A percentile compares a stretch with the other conserved stretches of the same genome.
Conservation (phyloP, 2,329 filamentous ascomycete genomes). For the Ascosphaera apis region DNA sequence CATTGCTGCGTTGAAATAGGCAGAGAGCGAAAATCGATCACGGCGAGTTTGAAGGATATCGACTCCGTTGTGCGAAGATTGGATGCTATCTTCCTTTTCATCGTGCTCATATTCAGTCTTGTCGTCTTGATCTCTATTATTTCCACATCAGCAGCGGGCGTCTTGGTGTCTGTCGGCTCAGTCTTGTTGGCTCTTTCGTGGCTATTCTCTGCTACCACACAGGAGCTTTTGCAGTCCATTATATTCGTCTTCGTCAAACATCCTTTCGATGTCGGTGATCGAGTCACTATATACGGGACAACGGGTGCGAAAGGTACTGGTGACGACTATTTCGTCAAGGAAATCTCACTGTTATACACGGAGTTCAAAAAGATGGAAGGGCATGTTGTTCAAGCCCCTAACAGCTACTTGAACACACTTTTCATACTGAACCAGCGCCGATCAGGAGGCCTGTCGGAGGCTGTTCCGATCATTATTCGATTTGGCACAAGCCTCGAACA, state of each 20-base stretch:
- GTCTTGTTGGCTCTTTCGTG: slow-evolving; percentile 75
- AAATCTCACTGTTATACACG: slow-evolving; percentile 79
- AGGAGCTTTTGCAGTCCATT: slow-evolving; percentile 70
- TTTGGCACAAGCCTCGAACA: slow-evolving; percentile 68
- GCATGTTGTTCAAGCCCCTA: slow-evolving; percentile 85
- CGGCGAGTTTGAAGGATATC: slow-evolving; percentile 78
- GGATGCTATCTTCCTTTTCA: slow-evolving; percentile 69
- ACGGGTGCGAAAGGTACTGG: slow-evolving; percentile 55
- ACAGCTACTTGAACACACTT: slow-evolving; percentile 74
- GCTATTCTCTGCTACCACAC: slow-evolving; percentile 78
- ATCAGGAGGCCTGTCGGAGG: slow-evolving; percentile 69
- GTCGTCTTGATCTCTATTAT: slow-evolving; percentile 78
- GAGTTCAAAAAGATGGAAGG: slow-evolving; percentile 99
- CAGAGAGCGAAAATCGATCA: slow-evolving; percentile 83
- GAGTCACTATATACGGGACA: slow-evolving; percentile 77
- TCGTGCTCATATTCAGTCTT: slow-evolving; percentile 57
- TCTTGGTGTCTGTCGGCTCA: slow-evolving; percentile 73
- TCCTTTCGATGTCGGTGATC: slow-evolving; percentile 86
- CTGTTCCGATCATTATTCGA: slow-evolving; percentile 60
- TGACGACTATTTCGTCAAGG: slow-evolving; percentile 90
- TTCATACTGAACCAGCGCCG: slow-evolving; percentile 92
- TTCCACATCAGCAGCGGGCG: slow-evolving; percentile 71
- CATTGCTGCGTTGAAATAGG: slow-evolving; percentile 86
- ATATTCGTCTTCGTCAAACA: slow-evolving; percentile 96
- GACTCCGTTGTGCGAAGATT: slow-evolving; percentile 84